Evolutionary conservation across 805 yeast species (phyloP).

Genomic region (Ogataea siamensis): DNA sequence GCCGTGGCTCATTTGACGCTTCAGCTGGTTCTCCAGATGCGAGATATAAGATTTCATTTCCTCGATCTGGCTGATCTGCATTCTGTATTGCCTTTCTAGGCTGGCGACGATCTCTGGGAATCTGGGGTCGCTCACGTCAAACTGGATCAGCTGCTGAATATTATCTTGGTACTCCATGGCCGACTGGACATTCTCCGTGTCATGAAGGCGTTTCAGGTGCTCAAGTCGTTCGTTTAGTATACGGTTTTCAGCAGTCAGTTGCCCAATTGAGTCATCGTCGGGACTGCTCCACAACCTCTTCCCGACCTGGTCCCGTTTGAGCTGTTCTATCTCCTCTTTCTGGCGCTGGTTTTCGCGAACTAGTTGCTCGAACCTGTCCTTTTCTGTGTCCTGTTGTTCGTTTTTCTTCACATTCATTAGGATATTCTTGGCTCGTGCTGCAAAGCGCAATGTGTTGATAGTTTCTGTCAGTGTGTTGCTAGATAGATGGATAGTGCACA

Average conservation of each 20-base stretch:
- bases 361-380: constrained; percentile 52
- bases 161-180: constrained; percentile 58
- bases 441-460: constrained; percentile 82
- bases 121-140: constrained; percentile 33
- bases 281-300: constrained; percentile 5
- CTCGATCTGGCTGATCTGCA: constrained; percentile 50
- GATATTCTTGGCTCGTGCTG: constrained; percentile 88
- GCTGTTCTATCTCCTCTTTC: constrained; percentile 46
- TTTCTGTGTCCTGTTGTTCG: constrained; percentile 39
- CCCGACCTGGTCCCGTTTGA: constrained; percentile 27
- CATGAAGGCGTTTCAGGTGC: constrained; percentile 64
- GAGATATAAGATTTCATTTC: constrained; percentile 58
- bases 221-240: constrained; percentile 66
- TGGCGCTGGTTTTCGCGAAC: constrained; percentile 60
- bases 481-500: constrained; percentile 82
- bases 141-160: constrained; percentile 54
- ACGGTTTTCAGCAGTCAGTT: constrained; percentile 58
- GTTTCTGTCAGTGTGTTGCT: constrained; percentile 69
- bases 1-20: constrained; percentile 34
- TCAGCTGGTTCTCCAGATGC: constrained; percentile 59
- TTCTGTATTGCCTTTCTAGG: constrained; percentile 47
- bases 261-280: constrained; percentile 31
- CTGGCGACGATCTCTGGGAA: constrained; percentile 43
- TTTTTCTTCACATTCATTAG: constrained; percentile 62
- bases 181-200: constrained; percentile 34